These are phyloP conservation scores for Waltergamsia citrina DNA, from an alignment of 2,329 filamentous ascomycete genomes.

Conservation along the genomic window DNA sequence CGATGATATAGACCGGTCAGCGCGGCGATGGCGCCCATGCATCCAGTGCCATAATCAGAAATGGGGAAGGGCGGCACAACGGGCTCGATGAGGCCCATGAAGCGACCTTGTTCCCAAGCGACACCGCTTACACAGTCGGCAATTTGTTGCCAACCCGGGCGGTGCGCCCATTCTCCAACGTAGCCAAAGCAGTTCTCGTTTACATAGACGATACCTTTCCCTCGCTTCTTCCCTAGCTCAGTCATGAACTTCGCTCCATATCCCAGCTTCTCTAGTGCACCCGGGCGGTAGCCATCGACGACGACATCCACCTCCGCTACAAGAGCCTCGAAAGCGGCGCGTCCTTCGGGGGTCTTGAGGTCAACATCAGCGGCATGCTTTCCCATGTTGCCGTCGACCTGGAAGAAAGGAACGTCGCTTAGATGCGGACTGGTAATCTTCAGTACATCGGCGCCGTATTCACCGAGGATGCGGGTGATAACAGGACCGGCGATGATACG, in stretches of 20 bases:
- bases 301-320: slow-evolving; percentile 55
- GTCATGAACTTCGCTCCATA: slow-evolving; percentile 49
- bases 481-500: slow-evolving; percentile 70
- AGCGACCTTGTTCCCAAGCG: slow-evolving; percentile 45
- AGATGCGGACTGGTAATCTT: slow-evolving; percentile 60
- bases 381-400: slow-evolving; percentile 63
- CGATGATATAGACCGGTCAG: slow-evolving; percentile 54
- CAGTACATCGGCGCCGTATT: slow-evolving; percentile 66
- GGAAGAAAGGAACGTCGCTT: slow-evolving; percentile 64
- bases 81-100: slow-evolving; percentile 31
- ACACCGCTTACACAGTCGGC: slow-evolving; percentile 53
- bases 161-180: slow-evolving; percentile 45
- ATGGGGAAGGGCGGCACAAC: slow-evolving; percentile 58
- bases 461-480: slow-evolving; percentile 61
- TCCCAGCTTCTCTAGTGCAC: slow-evolving; percentile 52
- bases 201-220: slow-evolving; percentile 57
- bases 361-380: slow-evolving; percentile 59
- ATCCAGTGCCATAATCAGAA: slow-evolving; percentile 61
- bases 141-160: slow-evolving; percentile 65
- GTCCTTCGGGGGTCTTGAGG: slow-evolving; percentile 44
- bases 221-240: slow-evolving; percentile 39
- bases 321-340: slow-evolving; percentile 46
- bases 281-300: slow-evolving; percentile 59
- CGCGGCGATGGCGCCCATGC: slow-evolving; percentile 60
- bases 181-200: slow-evolving; percentile 65